Evolutionary conservation across 2,329 filamentous ascomycete genomes (phyloP).

Genomic region (Fusarium luffae): DNA sequence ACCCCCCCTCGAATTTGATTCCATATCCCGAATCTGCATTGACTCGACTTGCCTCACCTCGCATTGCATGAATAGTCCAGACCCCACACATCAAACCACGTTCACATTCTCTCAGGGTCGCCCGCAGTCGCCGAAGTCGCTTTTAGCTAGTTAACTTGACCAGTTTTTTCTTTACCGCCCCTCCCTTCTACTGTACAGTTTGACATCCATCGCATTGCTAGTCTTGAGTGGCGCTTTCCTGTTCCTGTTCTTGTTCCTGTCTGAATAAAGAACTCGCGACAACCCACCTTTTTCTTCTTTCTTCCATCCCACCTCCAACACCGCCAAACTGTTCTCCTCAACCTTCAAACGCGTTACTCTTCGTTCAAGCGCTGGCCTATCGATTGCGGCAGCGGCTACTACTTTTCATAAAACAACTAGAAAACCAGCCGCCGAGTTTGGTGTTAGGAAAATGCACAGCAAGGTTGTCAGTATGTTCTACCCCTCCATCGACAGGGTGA

Average conservation of each 20-base stretch:
- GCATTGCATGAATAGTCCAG: conserved; percentile 12
- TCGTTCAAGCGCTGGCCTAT: conserved; percentile 78
- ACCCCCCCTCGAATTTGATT: conserved; percentile 28
- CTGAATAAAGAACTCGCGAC: conserved; percentile 30
- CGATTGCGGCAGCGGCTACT: conserved; percentile 74
- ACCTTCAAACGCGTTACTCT: conserved; percentile 77
- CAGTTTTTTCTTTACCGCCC: conserved; percentile 24
- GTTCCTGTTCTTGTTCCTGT: not conserved
- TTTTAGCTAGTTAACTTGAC: conserved; percentile 4
- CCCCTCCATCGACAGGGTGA: conserved; percentile 22
- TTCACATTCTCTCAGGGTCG: conserved; percentile 14
- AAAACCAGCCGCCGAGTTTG: conserved; percentile 50
- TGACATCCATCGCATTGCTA: not conserved
- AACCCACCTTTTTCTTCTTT: conserved; percentile 22
- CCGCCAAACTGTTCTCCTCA: conserved; percentile 93
- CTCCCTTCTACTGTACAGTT: not conserved
- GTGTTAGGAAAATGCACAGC: conserved; percentile 81
- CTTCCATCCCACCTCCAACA: conserved; percentile 30
- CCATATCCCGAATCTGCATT: conserved; percentile 23
- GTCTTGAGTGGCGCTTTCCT: conserved; percentile 13
- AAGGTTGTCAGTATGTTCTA: conserved; percentile 83
- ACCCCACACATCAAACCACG: conserved; percentile 16
- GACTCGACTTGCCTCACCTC: conserved; percentile 1
- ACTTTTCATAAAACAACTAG: conserved; percentile 66
- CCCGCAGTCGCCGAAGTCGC: conserved; percentile 30